Percentiles rank a stretch among this genome's conserved stretches.
Conservation (phyloP, 2,329 filamentous ascomycete genomes). For the Trichoderma pleuroti region DNA sequence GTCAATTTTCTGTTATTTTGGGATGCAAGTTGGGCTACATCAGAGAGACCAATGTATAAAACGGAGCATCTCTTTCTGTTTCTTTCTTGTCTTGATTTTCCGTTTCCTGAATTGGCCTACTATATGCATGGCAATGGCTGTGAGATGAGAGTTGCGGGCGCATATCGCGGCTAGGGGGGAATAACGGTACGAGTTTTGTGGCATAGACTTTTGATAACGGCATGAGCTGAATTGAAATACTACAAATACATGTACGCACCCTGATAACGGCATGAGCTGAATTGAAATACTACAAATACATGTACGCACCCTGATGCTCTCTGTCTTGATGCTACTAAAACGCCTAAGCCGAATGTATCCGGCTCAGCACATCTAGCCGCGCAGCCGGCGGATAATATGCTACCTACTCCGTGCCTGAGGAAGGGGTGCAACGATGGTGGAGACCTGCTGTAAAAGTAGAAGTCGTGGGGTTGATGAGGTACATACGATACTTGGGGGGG, state of each 20-base stretch:
- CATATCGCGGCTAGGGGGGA: background rate
- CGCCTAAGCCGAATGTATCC: background rate
- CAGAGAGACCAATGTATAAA: background rate
- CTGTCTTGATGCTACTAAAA: too few relatives aligned
- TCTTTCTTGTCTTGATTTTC: background rate
- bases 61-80: background rate
- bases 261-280: too few relatives aligned
- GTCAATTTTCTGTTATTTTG: background rate
- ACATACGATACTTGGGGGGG: too few relatives aligned
- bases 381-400: background rate
- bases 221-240: background rate
- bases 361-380: background rate
- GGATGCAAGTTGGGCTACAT: background rate
- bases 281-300: too few relatives aligned
- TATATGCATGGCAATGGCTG: background rate
- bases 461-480: background rate
- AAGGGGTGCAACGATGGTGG: background rate
- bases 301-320: too few relatives aligned
- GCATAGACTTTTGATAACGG: background rate
- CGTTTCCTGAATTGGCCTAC: background rate
- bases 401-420: background rate
- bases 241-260: background rate
- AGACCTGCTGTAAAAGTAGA: background rate
- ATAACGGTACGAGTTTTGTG: background rate
- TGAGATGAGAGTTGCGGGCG: background rate